Conservation (phyloP, 495 filamentous ascomycete genomes). For the Astrothelium macrocarpum region DNA sequence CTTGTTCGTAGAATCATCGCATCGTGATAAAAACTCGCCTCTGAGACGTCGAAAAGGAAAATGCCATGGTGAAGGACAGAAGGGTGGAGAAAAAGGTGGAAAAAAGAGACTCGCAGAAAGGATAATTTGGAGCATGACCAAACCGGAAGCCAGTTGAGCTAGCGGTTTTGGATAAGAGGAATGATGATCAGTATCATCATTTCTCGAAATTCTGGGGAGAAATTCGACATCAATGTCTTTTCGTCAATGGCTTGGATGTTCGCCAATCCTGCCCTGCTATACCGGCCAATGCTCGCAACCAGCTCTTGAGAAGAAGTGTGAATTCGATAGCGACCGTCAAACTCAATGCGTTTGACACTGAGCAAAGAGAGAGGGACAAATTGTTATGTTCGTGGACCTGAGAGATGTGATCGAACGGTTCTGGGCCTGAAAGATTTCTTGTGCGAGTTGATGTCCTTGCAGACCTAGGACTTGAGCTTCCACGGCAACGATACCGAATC, state of each 20-base stretch:
- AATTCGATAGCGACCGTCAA: neutral
- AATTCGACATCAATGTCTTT: too few species aligned
- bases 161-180: neutral
- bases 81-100: neutral
- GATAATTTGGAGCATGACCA: neutral
- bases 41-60: neutral
- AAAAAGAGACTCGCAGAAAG: neutral
- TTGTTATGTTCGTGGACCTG: neutral
- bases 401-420: neutral
- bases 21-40: neutral
- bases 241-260: neutral
- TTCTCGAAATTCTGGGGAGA: too few species aligned
- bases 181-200: too few species aligned
- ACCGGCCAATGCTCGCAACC: neutral
- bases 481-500: neutral
- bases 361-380: neutral
- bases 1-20: slow-evolving; percentile 1
- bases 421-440: neutral
- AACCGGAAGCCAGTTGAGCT: neutral
- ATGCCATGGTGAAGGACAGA: neutral
- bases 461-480: neutral
- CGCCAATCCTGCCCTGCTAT: neutral
- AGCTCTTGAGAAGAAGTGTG: neutral
- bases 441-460: neutral
- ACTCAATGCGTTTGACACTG: neutral